Conservation (phyloP, 306 rosid genomes). For the Rosa multiflora region DNA sequence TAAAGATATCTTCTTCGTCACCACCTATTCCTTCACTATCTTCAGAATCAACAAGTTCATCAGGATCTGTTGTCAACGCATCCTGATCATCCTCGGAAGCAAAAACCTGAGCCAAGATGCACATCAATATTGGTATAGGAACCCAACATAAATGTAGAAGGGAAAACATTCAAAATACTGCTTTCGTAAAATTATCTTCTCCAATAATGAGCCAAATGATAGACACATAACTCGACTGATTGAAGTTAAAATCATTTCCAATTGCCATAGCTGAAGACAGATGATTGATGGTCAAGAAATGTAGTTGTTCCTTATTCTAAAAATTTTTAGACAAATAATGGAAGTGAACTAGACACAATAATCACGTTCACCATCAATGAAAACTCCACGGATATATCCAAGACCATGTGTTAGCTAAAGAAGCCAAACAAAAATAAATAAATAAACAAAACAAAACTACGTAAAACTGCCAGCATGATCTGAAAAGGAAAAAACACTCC, state of each 20-base stretch:
- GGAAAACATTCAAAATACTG: background rate
- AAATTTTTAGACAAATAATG: background rate
- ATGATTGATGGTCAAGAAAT: background rate
- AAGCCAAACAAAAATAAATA: background rate
- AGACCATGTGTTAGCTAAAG: background rate
- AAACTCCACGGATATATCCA: background rate
- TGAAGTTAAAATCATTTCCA: background rate
- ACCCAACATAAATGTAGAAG: constrained; percentile 33
- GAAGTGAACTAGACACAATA: background rate
- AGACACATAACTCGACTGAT: background rate
- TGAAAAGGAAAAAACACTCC: background rate
- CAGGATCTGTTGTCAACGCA: constrained; percentile 98
- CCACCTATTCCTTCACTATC: constrained; percentile 97
- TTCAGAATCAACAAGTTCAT: constrained; percentile 90
- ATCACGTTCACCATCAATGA: background rate
- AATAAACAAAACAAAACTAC: background rate
- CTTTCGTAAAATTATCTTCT: background rate
- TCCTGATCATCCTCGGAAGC: constrained; percentile 98
- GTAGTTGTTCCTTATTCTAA: background rate
- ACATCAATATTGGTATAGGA: constrained; percentile 25
- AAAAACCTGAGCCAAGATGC: constrained; percentile 57
- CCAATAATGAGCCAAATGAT: background rate
- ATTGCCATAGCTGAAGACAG: background rate
- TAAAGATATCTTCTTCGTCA: constrained; percentile 94
- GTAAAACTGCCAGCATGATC: background rate